phyloP scores from a whole-genome alignment of 2,329 filamentous ascomycete species.

The Aspergillus caelatus region DNA sequence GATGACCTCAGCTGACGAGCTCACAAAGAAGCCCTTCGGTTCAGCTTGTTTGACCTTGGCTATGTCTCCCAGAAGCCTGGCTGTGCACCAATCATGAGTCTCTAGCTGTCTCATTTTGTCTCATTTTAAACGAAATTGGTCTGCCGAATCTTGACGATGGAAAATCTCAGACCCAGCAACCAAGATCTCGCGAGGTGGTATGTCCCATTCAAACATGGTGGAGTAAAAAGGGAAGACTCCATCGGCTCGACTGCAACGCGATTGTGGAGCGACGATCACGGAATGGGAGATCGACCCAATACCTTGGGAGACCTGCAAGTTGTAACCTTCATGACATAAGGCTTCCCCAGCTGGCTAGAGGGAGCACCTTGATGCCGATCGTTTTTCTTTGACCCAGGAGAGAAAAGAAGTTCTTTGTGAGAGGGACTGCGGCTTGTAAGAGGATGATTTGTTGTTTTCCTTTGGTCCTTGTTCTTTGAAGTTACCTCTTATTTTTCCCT shows the following conservation, averaged over 20 bases:
- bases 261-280: conserved; percentile 19
- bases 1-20: conserved; percentile 1
- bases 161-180: not conserved
- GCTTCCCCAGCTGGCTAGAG: not conserved
- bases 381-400: conserved; percentile 2
- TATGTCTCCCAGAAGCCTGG: not conserved
- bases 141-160: not conserved
- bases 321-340: conserved; percentile 12
- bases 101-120: not conserved
- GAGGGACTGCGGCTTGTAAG: conserved; percentile 2
- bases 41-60: conserved; percentile 1
- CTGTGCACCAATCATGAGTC: not conserved
- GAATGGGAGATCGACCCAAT: conserved; percentile 16
- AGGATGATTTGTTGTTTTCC: not conserved
- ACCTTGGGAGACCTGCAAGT: conserved; percentile 9
- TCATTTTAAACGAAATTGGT: not conserved
- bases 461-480: not conserved
- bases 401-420: conserved; percentile 12
- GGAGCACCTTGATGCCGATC: not conserved
- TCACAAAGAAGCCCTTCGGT: not conserved
- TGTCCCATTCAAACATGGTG: conserved; percentile 14
- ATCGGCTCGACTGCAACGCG: conserved; percentile 19
- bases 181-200: conserved; percentile 18
- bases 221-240: not conserved
- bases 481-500: not conserved